Evolutionary conservation across 495 filamentous ascomycete species (phyloP), one percentile per base, ranked within the genome.

Genomic region (Penicillium angulare): DNA sequence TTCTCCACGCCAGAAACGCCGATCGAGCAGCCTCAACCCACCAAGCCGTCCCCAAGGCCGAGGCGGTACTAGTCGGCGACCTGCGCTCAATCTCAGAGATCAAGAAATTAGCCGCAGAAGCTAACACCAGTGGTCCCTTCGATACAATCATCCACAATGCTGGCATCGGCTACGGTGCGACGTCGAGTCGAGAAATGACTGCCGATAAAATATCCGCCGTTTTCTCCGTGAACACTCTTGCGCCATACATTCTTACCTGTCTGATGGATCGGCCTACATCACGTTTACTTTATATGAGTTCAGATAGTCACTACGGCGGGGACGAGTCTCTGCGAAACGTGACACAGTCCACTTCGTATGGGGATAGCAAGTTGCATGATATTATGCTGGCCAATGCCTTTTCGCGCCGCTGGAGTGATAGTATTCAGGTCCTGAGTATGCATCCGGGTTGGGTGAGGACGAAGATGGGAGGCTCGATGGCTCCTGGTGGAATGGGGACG

Each of bases 391-490:
- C 77, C 5, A 79, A 79, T 48, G 75, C 73, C 8, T 79, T 83
- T 53, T 71, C 79, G 1, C 57, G 77, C 4, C 64, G 68, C 2
- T 79, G 78, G 69, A 64, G 68, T 5, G 72, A 77, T 2, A 68
- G 50, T n/a, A 56, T 79, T 3, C 63, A 75, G 36, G 74, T 77
- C 0, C 71, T 79, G 18, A 68, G 72, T 4, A 68, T 84, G 57
- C 75, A 81, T 61, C 83, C 83, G 5, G 83, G 83, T 3, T 85
- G 82, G 83, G 81, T 85, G 34, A 65, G 75, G 50, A 86, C 82
- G 7, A 78, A 81, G 61, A 79, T 85, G 80, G 82, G 82, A 8
- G 81, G 81, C 0, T 46, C 48, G 12, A 66, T 61, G 43, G 82
- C 81, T 0, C 56, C 73, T 3, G 69, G 77, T 2, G 63, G 69